Base-by-base conservation (phyloP, 306 rosid genomes). In the Dalbergia cochinchinensis region DNA sequence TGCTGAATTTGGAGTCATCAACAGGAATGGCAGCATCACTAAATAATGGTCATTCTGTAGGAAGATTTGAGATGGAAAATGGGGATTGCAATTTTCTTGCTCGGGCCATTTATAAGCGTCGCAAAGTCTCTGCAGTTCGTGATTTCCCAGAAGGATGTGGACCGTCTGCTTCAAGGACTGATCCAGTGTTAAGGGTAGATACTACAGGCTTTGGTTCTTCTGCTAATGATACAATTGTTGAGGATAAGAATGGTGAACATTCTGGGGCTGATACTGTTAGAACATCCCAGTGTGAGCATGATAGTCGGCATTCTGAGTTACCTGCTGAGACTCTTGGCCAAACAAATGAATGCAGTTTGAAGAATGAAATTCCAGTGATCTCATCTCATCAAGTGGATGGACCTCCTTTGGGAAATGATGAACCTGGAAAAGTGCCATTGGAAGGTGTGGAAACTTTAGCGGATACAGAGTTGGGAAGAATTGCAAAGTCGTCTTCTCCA, bases 81-180 rank as follows among this genome's bases (percentile, higher is more conserved):
- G 90, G 91, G 4, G 79, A 48, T 50, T 67, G 81, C 64, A 81
- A 65, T 79, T 71, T 69, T 26, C 65, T 14, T 16, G 16, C 57
- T 26, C 61, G 22, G 31, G 76, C 84, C 8, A 60, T 75, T 83
- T 86, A 67, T 76, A 91, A 89, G 81, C 74, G 80, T 53, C 91
- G 89, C 14, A 82, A 55, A 76, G 78, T 88, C 75, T 91, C 88
- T 34, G 92, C 94, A 6, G n/a, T 86, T 85, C 97, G 97, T 3
- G 92, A 92, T 82, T 95, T 79, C 73, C 98, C 99, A 1, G 86
- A 78, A 2, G 92, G 87, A 9, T 95, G 99, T 85, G 99, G 99
- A 76, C 88, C 81, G 6, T 12, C 10, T 81, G 82, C 57, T 64
- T 74, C 64, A 10, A 69, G 53, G 61, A 79, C 66, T 67, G 73